These are phyloP conservation scores for Trichophaea hybrida DNA, from an alignment of 2,329 filamentous ascomycete genomes.

Conservation along the genomic window DNA sequence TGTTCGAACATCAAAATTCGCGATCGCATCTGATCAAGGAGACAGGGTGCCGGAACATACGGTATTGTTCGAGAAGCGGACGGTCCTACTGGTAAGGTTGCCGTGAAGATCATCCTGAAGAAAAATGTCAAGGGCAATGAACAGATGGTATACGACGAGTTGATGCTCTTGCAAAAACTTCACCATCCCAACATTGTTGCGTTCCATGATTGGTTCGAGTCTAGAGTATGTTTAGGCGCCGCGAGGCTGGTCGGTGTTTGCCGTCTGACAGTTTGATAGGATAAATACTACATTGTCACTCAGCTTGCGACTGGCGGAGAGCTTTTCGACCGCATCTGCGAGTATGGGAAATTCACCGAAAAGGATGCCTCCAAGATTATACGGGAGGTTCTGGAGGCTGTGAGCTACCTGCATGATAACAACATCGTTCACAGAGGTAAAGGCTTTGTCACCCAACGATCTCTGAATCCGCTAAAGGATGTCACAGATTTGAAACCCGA, in stretches of 20 bases:
- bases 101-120: constrained; percentile 98
- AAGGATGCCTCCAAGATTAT: constrained; percentile 96
- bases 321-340: constrained; percentile 94
- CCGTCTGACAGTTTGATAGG: constrained; percentile 38
- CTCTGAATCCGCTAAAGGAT: background rate
- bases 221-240: constrained; percentile 49
- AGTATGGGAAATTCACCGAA: constrained; percentile 95
- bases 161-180: constrained; percentile 80
- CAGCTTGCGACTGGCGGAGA: constrained; percentile 91
- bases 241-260: background rate
- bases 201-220: constrained; percentile 99
- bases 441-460: constrained; percentile 17
- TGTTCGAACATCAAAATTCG: background rate
- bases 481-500: constrained; percentile 83
- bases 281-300: constrained; percentile 99
- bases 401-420: constrained; percentile 85
- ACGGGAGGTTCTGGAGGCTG: constrained; percentile 79
- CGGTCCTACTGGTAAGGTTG: constrained; percentile 68
- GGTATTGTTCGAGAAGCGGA: constrained; percentile 95
- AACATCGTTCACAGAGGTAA: constrained; percentile 91
- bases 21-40: background rate
- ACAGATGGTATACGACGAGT: constrained; percentile 95
- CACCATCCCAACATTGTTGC: constrained; percentile 91
- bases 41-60: constrained; percentile 76
- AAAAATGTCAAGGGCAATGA: constrained; percentile 98